phyloP scores from a whole-genome alignment of 345 rosid genomes.

The Hypericum androsaemum region DNA sequence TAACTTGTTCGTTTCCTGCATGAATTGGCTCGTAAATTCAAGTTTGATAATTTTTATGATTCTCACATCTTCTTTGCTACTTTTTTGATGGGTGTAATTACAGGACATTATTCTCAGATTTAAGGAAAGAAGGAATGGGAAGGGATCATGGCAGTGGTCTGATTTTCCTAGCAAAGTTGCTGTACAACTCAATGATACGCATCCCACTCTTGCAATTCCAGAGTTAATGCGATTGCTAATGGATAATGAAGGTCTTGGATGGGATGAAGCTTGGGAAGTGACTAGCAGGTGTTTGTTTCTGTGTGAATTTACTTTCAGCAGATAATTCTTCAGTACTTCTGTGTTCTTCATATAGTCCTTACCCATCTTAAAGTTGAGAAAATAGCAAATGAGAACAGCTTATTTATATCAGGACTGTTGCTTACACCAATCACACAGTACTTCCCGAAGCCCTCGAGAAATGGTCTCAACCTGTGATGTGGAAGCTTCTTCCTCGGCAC shows the following conservation, averaged over 20 bases:
- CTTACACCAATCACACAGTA: conserved; percentile 96
- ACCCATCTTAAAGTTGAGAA: conserved; percentile 6
- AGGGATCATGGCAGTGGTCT: conserved; percentile 61
- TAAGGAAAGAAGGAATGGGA: conserved; percentile 51
- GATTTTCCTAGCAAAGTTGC: conserved; percentile 89
- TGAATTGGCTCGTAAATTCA: background rate
- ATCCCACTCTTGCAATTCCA: conserved; percentile 95
- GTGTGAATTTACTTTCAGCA: conserved; percentile 1
- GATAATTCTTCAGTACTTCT: background rate
- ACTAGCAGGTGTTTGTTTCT: conserved; percentile 43
- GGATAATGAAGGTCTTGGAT: conserved; percentile 89
- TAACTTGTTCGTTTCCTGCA: background rate
- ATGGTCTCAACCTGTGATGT: conserved; percentile 87
- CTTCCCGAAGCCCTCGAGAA: conserved; percentile 98
- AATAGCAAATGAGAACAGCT: conserved; percentile 10
- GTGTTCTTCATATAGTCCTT: conserved; percentile 1
- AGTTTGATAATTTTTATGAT: background rate
- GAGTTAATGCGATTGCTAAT: conserved; percentile 86
- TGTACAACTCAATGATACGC: conserved; percentile 92
- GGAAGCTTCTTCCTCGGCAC: conserved; percentile 99
- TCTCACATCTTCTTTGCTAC: background rate
- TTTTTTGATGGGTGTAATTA: conserved; percentile 7
- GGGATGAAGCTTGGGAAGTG: conserved; percentile 99
- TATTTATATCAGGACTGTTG: conserved; percentile 60
- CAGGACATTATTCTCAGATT: conserved; percentile 90